These are phyloP conservation scores for Spencermartinsiella ligniputridi DNA, from an alignment of 1,139 yeast genomes.

Conservation along the genomic window DNA sequence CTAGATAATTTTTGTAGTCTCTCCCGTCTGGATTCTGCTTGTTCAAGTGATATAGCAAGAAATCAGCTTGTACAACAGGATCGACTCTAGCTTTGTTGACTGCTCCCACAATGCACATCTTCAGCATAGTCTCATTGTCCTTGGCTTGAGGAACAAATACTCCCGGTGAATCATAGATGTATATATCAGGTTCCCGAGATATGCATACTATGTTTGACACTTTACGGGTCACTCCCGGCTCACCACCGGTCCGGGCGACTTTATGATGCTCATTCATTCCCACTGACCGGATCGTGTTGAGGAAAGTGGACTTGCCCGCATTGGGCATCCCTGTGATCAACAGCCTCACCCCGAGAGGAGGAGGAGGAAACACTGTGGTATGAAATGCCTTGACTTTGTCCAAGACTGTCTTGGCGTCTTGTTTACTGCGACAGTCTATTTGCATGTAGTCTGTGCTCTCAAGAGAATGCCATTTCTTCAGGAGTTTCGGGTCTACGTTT, in stretches of 20 bases:
- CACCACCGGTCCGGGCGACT: constrained; percentile 82
- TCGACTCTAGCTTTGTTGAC: constrained; percentile 70
- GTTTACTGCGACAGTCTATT: constrained; percentile 53
- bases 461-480: constrained; percentile 51
- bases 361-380: constrained; percentile 43
- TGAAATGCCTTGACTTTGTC: constrained; percentile 39
- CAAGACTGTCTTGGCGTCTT: constrained; percentile 51
- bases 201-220: constrained; percentile 75
- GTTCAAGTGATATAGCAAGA: constrained; percentile 68
- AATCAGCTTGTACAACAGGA: constrained; percentile 85
- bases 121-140: constrained; percentile 66
- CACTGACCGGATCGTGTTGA: constrained; percentile 64
- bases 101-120: constrained; percentile 71
- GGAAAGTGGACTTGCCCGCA: constrained; percentile 92
- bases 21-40: constrained; percentile 31
- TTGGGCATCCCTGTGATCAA: constrained; percentile 94
- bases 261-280: constrained; percentile 47
- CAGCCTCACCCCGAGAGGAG: constrained; percentile 76
- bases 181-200: constrained; percentile 57
- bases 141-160: constrained; percentile 76
- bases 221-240: constrained; percentile 84
- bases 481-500: constrained; percentile 26
- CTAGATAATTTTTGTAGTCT: constrained; percentile 38
- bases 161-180: constrained; percentile 89
- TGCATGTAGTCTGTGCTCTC: constrained; percentile 40